Base-by-base conservation (phyloP, 106 monocot species). In the Agapanthus africanus region DNA sequence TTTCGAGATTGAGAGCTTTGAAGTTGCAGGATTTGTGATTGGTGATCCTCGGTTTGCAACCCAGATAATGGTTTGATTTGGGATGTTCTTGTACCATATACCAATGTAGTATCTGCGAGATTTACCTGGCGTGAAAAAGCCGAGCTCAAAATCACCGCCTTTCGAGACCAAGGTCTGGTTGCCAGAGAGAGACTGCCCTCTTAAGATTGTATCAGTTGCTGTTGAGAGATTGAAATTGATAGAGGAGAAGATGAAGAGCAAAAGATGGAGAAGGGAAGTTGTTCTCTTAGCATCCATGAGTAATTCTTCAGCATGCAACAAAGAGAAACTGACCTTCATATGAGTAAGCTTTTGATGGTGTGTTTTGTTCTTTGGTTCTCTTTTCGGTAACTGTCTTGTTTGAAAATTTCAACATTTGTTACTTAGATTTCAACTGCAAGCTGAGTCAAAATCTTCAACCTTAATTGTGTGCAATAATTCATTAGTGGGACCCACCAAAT, bases 41-140 rank as follows among this genome's bases (percentile, higher is more conserved):
- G 80, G 80, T 1, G 16, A 16, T 38, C 54, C 77, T 66, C 84
- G 61, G 59, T 84, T 84, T 28, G 73, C 80, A 6, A 84, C 77
- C 84, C 84, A 84, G 27, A 84, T 8, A 16, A 77, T 49, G 5
- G 77, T 77, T 54, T 64, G 68, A 4, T 33, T 15, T 1, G 76
- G 74, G 30, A 70, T 27, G 0, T 67, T 70, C 26, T 84, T 80
- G 74, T 80, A 84, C 84, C 84, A 80, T 40, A 80, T 77, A 32
- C 77, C 84, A 18, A 74, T 74, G 63, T 74, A 74, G 67, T 66
- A 74, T 28, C 51, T 74, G 47, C 28, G 11, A 13, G 70, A 71
- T 28, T 67, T 72, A 4, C 34, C 71, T 5, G 68, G 72, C 0
- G 72, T 52, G 61, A 81, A 77, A 74, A 74, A 80, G 10, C 80